Conservation (phyloP, 228 moss, liverwort and hornwort species). For the Sphagnum fallax region DNA sequence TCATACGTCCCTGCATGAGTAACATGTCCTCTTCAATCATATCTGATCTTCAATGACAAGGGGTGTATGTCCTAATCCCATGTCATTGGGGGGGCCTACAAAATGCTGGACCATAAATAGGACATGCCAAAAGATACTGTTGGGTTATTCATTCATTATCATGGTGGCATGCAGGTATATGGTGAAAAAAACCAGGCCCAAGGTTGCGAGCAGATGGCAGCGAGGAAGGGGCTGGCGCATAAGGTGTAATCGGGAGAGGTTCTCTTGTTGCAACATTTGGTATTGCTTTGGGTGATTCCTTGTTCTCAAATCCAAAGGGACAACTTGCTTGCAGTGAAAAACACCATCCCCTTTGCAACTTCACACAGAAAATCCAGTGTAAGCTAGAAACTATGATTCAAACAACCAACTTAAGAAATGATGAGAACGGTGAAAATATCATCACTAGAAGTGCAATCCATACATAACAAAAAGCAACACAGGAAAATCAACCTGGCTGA, state of each 20-base stretch:
- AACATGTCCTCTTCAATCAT: neutral
- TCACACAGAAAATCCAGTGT: neutral
- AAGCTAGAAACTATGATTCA: neutral
- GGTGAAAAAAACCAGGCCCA: conserved; percentile 36
- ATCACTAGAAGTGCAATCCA: no score
- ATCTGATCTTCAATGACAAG: neutral
- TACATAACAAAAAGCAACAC: no score
- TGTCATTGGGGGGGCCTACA: neutral
- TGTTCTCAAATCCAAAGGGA: conserved; percentile 31
- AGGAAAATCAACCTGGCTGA: neutral
- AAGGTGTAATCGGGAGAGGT: conserved; percentile 31
- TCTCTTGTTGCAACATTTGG: conserved; percentile 17
- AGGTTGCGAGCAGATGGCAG: conserved; percentile 44
- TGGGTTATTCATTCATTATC: neutral
- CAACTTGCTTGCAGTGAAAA: conserved; percentile 9
- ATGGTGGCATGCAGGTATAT: no score
- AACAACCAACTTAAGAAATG: no score
- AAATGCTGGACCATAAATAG: neutral
- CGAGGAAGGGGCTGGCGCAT: conserved; percentile 61
- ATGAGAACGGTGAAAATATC: no score
- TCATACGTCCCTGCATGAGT: conserved; percentile 47
- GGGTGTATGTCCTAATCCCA: neutral
- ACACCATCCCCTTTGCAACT: neutral
- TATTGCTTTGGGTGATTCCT: conserved; percentile 15
- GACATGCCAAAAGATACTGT: neutral